Evolutionary conservation across 2,329 filamentous ascomycete genomes (phyloP), one percentile per base, ranked within the genome.

Genomic region (Phialophora macrospora): DNA sequence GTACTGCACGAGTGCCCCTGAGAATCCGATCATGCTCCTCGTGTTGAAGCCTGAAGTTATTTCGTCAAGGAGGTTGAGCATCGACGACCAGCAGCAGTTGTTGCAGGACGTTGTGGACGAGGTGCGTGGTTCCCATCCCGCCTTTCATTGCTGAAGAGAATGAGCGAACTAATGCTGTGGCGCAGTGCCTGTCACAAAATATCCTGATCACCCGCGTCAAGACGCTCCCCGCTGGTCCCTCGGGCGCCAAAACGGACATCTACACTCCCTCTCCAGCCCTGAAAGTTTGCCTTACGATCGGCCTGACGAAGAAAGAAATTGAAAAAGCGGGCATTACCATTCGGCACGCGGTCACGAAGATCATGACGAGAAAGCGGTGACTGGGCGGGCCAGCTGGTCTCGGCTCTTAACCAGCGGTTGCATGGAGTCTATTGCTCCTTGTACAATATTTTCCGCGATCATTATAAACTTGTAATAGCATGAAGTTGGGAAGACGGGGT

Each of bases 61-160:
- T 48, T 83, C 87, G 58, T 84, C 87, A 0, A 88, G 90, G 74
- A 87, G 86, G 52, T 80, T 96, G 63, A 87, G 82, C 14, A 77
- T 86, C 9, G 85, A 89, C 38, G 94, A 97, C 68, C 92, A 98
- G 79, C 92, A 97, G 74, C 85, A 87, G 64, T 78, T 98, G 20
- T 79, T 99, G 65, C 89, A 96, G 74, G 95, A 99, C 73, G 89
- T 92, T 70, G 92, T 97, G n/a, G 96, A 99, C 67, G 95, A 99
- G 89, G 93, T 96, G 84, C 73, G 86, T 77, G 6, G 34, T 14
- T n/a, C 26, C 22, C 5, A 44, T 44, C 32, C 55, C 2, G 32
- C 56, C 44, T 30, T 54, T 22, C 52, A 44, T 44, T n/a, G 38
- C 38, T 44, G 17, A 4, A 26, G 20, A 51, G 48, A 51, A 51